These are phyloP conservation scores for Marchantia paleacea DNA, from an alignment of 225 moss, liverwort and hornwort genomes.

Conservation along the genomic window DNA sequence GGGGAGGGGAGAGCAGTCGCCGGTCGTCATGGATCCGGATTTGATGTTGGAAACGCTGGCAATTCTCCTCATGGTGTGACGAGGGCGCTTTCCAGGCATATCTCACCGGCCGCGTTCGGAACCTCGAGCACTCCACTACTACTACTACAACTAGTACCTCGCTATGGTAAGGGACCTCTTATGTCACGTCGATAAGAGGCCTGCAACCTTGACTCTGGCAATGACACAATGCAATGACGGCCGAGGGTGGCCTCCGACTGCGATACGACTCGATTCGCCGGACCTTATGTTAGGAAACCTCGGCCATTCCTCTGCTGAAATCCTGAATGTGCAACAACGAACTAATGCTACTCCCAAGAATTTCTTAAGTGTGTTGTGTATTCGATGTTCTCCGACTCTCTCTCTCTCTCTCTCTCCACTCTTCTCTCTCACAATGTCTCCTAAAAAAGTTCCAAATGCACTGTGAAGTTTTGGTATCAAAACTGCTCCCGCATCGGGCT, in stretches of 20 bases:
- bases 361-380: not conserved
- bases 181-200: no score
- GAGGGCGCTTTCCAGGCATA: constrained; percentile 85
- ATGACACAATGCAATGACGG: no score
- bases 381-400: not conserved
- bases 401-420: no score
- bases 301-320: constrained; percentile 10
- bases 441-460: constrained; percentile 4
- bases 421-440: not conserved
- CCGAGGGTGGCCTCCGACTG: not conserved
- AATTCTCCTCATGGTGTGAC: constrained; percentile 71
- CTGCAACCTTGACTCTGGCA: not conserved
- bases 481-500: not conserved
- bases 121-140: not conserved
- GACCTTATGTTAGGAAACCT: constrained; percentile 18
- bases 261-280: not conserved
- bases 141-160: not conserved
- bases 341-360: not conserved
- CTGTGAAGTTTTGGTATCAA: not conserved
- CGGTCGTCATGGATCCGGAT: constrained; percentile 49
- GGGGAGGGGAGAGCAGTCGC: constrained; percentile 66
- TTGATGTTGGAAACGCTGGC: constrained; percentile 70
- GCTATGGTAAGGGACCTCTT: not conserved
- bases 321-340: not conserved
- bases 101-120: constrained; percentile 1